Conservation (phyloP, 2,329 filamentous ascomycete genomes). For the Orbilia blumenaviensis region DNA sequence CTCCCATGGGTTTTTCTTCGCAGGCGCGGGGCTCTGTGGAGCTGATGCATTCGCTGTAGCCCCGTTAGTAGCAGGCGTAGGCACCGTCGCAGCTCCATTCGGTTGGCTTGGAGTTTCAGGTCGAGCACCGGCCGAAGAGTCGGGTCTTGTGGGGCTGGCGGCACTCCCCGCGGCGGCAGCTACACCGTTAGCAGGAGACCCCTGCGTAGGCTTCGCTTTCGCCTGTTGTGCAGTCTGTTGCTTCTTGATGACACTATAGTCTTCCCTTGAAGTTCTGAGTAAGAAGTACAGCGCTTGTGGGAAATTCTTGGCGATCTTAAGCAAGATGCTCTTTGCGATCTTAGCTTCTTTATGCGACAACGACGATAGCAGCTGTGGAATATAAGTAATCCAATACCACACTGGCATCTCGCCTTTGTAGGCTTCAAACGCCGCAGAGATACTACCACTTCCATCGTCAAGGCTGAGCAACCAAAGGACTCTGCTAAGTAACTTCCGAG, state of each 20-base stretch:
- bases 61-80: constrained; percentile 37
- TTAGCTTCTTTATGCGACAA: constrained; percentile 89
- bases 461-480: constrained; percentile 96
- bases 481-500: constrained; percentile 87
- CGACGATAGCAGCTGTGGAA: constrained; percentile 92
- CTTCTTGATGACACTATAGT: constrained; percentile 92
- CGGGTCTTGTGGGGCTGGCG: constrained; percentile 55
- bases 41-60: constrained; percentile 58
- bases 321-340: constrained; percentile 83
- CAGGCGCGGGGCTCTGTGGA: constrained; percentile 55
- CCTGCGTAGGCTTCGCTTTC: constrained; percentile 69
- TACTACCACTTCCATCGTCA: constrained; percentile 83
- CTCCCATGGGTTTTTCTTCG: constrained; percentile 87
- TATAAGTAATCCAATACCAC: constrained; percentile 99
- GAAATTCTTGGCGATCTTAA: constrained; percentile 94
- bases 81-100: constrained; percentile 11
- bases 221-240: constrained; percentile 74
- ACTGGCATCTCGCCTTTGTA: constrained; percentile 97
- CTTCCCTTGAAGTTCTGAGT: constrained; percentile 89
- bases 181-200: constrained; percentile 62
- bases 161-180: constrained; percentile 61
- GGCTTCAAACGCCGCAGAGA: constrained; percentile 87
- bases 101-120: constrained; percentile 56
- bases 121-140: constrained; percentile 55
- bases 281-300: constrained; percentile 97